These are phyloP conservation scores for Naganishia sp. DNA, from an alignment of 1,284 basidiomycete species.

Conservation along the genomic window DNA sequence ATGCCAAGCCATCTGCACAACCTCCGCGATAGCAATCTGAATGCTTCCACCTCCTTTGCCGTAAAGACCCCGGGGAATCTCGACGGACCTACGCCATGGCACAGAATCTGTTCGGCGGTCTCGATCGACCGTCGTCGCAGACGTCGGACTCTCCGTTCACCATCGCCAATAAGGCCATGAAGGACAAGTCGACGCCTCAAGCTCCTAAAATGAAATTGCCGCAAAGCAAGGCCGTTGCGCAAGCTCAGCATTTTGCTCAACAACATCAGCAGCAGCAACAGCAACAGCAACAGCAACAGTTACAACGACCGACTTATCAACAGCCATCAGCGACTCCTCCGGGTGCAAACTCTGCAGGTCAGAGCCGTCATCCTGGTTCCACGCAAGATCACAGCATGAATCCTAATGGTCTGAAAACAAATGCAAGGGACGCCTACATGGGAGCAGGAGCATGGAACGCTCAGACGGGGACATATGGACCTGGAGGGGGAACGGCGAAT, in stretches of 20 bases:
- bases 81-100: background rate
- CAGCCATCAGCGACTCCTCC: constrained; percentile 30
- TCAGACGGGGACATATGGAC: constrained; percentile 26
- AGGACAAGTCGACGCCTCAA: constrained; percentile 42
- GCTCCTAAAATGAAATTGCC: constrained; percentile 33
- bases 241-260: constrained; percentile 30
- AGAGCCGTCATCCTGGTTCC: constrained; percentile 21
- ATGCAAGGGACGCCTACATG: constrained; percentile 31
- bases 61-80: background rate
- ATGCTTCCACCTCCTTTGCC: background rate
- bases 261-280: constrained; percentile 34
- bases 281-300: constrained; percentile 4
- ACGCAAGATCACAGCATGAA: constrained; percentile 18
- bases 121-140: constrained; percentile 51
- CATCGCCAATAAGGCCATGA: constrained; percentile 51
- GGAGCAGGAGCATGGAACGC: constrained; percentile 30
- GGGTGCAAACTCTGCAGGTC: constrained; percentile 34
- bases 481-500: background rate
- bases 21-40: constrained; percentile 12
- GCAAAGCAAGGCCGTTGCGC: constrained; percentile 26
- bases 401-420: constrained; percentile 8
- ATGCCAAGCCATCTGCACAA: constrained; percentile 2
- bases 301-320: constrained; percentile 18
- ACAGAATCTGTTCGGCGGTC: constrained; percentile 33
- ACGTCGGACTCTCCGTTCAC: constrained; percentile 51